Conservation (phyloP, 2,329 filamentous ascomycete genomes). For the Talaromyces albobiverticillius region DNA sequence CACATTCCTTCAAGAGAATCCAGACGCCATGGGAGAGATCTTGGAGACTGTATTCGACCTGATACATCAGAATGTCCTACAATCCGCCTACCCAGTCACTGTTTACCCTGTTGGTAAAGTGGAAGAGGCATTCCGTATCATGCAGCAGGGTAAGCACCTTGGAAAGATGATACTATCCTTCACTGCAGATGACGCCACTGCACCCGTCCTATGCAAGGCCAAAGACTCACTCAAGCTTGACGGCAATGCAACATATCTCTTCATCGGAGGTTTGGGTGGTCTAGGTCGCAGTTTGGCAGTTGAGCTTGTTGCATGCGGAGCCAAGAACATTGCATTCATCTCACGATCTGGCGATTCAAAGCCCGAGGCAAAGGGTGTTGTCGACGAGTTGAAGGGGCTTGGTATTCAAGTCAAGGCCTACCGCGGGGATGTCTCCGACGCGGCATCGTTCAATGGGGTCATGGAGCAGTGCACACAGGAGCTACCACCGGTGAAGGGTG, state of each 20-base stretch:
- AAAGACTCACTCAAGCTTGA: too few relatives aligned
- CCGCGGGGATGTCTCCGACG: neutral
- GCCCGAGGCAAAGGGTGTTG: neutral
- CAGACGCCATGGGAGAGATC: neutral
- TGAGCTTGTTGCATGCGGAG: constrained; percentile 36
- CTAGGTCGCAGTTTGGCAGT: constrained; percentile 32
- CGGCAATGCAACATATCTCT: constrained; percentile 28
- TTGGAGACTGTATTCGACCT: neutral
- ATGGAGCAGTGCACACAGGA: too few relatives aligned
- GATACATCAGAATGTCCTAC: neutral
- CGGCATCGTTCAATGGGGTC: too few relatives aligned
- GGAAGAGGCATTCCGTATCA: constrained; percentile 8
- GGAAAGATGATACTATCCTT: constrained; percentile 17
- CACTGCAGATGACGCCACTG: neutral
- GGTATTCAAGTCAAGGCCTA: neutral
- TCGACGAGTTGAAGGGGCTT: neutral
- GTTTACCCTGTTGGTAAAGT: neutral
- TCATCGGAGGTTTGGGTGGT: constrained; percentile 42
- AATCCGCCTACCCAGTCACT: neutral
- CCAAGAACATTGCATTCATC: constrained; percentile 25
- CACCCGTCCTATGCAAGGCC: too few relatives aligned
- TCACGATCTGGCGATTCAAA: neutral
- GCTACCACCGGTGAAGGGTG: too few relatives aligned
- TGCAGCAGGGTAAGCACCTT: constrained; percentile 16
- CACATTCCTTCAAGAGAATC: too few relatives aligned